These are phyloP conservation scores for Zizania latifolia DNA, from an alignment of 176 grass and related monocot genomes.

Conservation along the genomic window DNA sequence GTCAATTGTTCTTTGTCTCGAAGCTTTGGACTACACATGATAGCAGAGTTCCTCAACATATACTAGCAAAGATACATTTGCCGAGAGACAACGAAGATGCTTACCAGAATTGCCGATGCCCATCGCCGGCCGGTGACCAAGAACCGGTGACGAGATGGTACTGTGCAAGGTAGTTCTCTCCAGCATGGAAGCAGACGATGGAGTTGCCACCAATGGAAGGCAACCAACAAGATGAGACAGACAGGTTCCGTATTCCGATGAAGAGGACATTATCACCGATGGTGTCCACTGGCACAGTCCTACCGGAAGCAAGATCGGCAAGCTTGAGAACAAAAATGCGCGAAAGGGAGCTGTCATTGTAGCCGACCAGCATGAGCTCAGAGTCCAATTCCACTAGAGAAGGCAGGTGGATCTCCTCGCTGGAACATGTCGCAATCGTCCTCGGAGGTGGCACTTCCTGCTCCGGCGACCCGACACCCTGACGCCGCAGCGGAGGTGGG, in stretches of 20 bases:
- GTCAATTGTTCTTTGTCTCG: no score
- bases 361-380: conserved; percentile 8
- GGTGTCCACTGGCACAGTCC: neutral
- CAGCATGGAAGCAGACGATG: conserved; percentile 11
- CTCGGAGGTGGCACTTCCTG: neutral
- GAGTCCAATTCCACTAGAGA: conserved; percentile 19
- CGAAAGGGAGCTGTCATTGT: conserved; percentile 17
- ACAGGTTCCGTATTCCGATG: neutral
- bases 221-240: conserved; percentile 4
- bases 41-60: no score
- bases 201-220: conserved; percentile 4
- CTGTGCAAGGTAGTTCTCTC: conserved; percentile 13
- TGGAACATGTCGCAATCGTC: neutral
- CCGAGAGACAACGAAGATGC: neutral
- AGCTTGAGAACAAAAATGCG: conserved; percentile 15
- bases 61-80: neutral
- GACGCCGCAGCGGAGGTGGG: neutral
- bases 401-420: conserved; percentile 10
- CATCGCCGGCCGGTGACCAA: neutral
- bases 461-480: neutral
- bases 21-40: no score
- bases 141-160: neutral
- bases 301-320: conserved; percentile 15
- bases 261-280: conserved; percentile 6
- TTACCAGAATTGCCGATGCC: conserved; percentile 10